These are phyloP conservation scores for Mycosphaerella arachidis DNA, from an alignment of 2,329 filamentous ascomycete species.

Conservation along the genomic window DNA sequence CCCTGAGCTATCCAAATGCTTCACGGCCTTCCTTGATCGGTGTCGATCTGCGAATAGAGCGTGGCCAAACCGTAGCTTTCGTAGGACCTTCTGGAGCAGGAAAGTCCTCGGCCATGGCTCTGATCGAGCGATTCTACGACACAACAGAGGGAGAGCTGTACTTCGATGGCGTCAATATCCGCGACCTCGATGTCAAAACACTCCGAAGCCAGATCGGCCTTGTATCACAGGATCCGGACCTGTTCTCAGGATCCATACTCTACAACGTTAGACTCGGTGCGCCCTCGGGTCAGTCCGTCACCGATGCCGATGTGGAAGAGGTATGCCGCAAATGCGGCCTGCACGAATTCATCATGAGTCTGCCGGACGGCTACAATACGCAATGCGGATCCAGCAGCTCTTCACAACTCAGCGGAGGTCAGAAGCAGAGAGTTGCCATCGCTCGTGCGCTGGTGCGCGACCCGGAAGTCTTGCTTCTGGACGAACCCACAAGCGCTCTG, in stretches of 20 bases:
- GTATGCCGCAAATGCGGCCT: conserved; percentile 42
- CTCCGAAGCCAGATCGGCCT: conserved; percentile 40
- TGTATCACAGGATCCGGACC: conserved; percentile 44
- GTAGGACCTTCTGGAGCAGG: conserved; percentile 45
- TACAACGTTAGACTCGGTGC: conserved; percentile 43
- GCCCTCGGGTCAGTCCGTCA: conserved; percentile 21
- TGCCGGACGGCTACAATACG: conserved; percentile 46
- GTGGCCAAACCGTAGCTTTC: conserved; percentile 51
- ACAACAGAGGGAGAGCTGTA: conserved; percentile 36
- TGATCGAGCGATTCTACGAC: conserved; percentile 46
- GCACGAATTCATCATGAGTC: conserved; percentile 45
- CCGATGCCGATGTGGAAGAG: conserved; percentile 29
- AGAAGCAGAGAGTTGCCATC: conserved; percentile 44
- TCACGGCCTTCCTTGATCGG: conserved; percentile 41
- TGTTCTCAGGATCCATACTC: conserved; percentile 42
- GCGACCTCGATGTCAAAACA: conserved; percentile 33
- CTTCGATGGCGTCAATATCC: conserved; percentile 42
- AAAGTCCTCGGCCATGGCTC: conserved; percentile 43
- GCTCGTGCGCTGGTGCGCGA: conserved; percentile 45
- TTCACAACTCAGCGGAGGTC: conserved; percentile 41
- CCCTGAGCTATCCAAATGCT: conserved; percentile 37
- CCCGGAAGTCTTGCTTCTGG: conserved; percentile 44
- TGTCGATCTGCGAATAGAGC: conserved; percentile 45
- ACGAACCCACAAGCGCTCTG: conserved; percentile 45
- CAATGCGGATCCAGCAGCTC: conserved; percentile 41